Evolutionary conservation across 2,329 filamentous ascomycete species (phyloP).

Genomic region (Cladosporium sp.): DNA sequence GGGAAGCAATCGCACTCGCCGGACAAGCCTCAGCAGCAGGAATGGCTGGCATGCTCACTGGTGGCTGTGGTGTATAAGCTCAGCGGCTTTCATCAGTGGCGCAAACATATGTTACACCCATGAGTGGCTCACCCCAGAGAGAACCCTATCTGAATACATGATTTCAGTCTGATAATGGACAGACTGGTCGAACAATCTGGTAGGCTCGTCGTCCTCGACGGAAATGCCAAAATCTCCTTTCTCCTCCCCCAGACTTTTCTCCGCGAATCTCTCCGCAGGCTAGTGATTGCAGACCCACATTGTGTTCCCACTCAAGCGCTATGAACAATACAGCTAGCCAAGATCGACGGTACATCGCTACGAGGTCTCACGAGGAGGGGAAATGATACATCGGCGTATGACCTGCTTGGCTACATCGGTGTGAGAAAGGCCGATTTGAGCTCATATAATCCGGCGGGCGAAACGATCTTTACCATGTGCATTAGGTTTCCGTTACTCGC

Average conservation of each 20-base stretch:
- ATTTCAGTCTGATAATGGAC: not conserved
- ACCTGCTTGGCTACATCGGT: conserved; percentile 1
- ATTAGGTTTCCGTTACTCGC: not conserved
- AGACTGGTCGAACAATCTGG: not conserved
- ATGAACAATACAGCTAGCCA: conserved; percentile 6
- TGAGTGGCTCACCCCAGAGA: not conserved
- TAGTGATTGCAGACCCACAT: not conserved
- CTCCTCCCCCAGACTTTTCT: conserved; percentile 9
- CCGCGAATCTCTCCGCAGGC: conserved; percentile 2
- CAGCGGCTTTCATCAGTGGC: conserved; percentile 4
- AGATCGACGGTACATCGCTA: conserved; percentile 7
- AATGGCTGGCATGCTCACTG: conserved; percentile 3
- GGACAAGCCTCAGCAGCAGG: conserved; percentile 9
- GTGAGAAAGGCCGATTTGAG: not conserved
- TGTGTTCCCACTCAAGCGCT: not conserved
- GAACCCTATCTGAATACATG: not conserved
- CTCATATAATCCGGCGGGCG: not conserved
- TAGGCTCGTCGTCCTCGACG: not conserved
- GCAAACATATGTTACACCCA: not conserved
- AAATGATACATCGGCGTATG: conserved; percentile 11
- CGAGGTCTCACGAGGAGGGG: conserved; percentile 1
- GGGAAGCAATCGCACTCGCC: not conserved
- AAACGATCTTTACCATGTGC: not conserved
- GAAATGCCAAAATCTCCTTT: not conserved
- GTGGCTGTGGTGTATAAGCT: conserved; percentile 8